Conservation (phyloP, 179 eudicot species). For the Nepenthes alata region DNA sequence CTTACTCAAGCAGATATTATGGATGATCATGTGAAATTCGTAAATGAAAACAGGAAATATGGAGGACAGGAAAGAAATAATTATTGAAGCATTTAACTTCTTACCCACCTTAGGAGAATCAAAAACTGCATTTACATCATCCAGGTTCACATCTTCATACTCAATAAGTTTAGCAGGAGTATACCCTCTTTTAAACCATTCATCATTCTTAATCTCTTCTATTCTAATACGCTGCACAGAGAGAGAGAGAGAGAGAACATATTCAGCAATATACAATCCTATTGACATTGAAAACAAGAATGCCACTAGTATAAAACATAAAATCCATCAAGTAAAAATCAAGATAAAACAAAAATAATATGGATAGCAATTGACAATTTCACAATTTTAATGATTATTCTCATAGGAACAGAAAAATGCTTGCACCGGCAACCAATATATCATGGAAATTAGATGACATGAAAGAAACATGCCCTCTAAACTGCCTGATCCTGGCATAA, state of each 20-base stretch:
- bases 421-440: too few relatives aligned
- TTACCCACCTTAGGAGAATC: conserved; percentile 74
- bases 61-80: background rate
- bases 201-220: conserved; percentile 74
- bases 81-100: conserved; percentile 1
- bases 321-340: background rate
- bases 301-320: background rate
- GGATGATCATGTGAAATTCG: background rate
- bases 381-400: too few relatives aligned
- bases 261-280: background rate
- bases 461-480: too few relatives aligned
- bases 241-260: background rate
- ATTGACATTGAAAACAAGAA: too few relatives aligned
- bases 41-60: background rate
- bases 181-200: conserved; percentile 76
- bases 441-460: too few relatives aligned
- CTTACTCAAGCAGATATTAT: too few relatives aligned
- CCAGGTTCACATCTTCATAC: conserved; percentile 86
- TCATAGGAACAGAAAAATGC: too few relatives aligned
- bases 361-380: background rate
- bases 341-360: background rate
- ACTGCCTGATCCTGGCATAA: too few relatives aligned
- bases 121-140: conserved; percentile 86
- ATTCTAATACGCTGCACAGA: conserved; percentile 65
- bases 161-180: conserved; percentile 65